Evolutionary conservation across 1,284 basidiomycete genomes (phyloP), one percentile per base, ranked within the genome.

Genomic region (Tetrapyrgos nigripes): DNA sequence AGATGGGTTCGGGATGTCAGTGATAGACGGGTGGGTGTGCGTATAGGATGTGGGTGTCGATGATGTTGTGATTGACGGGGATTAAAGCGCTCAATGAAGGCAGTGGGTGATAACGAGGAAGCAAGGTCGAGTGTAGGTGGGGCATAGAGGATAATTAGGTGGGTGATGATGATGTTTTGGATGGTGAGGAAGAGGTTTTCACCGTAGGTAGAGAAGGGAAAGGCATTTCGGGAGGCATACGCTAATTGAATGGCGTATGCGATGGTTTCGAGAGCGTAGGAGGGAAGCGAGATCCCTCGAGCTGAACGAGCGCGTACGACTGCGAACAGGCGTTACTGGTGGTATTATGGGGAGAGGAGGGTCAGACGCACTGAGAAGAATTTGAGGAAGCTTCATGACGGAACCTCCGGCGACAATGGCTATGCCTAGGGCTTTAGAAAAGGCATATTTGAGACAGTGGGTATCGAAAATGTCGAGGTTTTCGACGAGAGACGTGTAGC

Each of bases 161-260:
- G 79, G 27, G 91, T 93, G 71, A 96, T 92, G 74, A 90, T 64
- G 64, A 89, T 80, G 75, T 96, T 94, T 72, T 96, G 93, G 50
- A 93, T 67, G 23, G 92, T 89, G 54, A 97, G 83, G 82, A 96
- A 96, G 61, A 93, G 73, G 79, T 95, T 96, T 74, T 97, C 94
- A 68, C 96, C 96, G 64, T 97, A 98, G 1, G 96, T 97, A 31
- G 92, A 94, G 80, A 97, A 96, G 1, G 96, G 94, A 72, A 96
- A 96, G 24, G 80, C 74, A 70, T 92, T 90, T 43, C 94, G 82
- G 62, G 87, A 87, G 4, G 94, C 91, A 76, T 98, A 98, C n/a
- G 85, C 84, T 33, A 94, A 83, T 0, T 88, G 93, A 69, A 97
- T 94, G 35, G 89, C 90, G 69, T 96, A 97, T 0, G 93, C 84